phyloP scores from a whole-genome alignment of 176 grass and related monocot genomes.

The Phoenix roebelenii region DNA sequence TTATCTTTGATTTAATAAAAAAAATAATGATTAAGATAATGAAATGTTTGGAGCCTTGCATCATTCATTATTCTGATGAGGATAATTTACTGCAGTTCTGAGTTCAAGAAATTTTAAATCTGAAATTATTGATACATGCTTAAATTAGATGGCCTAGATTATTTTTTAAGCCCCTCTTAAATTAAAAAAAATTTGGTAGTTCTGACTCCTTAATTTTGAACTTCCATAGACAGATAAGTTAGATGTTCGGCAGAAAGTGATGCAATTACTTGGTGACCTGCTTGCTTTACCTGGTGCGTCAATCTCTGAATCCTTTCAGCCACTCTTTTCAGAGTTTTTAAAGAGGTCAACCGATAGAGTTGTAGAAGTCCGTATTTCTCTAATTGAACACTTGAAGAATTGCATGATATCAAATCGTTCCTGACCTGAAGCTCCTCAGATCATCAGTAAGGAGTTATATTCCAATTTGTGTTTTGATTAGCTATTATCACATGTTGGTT shows the following conservation, averaged over 20 bases:
- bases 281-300: slow-evolving; percentile 67
- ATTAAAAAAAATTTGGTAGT: too few relatives aligned
- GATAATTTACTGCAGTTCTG: too few relatives aligned
- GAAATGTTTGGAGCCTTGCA: too few relatives aligned
- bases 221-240: slow-evolving; percentile 82
- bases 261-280: slow-evolving; percentile 84
- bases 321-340: slow-evolving; percentile 77
- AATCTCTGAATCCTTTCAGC: slow-evolving; percentile 76
- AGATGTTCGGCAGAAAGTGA: slow-evolving; percentile 67
- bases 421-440: slow-evolving; percentile 67
- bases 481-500: not conserved
- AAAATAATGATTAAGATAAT: too few relatives aligned
- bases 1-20: too few relatives aligned
- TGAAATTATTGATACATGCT: too few relatives aligned
- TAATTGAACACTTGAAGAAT: slow-evolving; percentile 83
- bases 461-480: not conserved
- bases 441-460: slow-evolving; percentile 55
- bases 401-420: slow-evolving; percentile 76
- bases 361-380: slow-evolving; percentile 83
- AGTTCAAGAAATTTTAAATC: too few relatives aligned
- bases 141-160: too few relatives aligned
- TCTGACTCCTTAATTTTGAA: slow-evolving; percentile 31
- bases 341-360: slow-evolving; percentile 92
- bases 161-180: too few relatives aligned
- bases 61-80: too few relatives aligned